Evolutionary conservation across 2,329 filamentous ascomycete species (phyloP).

Genomic region (Xylaria sp.): DNA sequence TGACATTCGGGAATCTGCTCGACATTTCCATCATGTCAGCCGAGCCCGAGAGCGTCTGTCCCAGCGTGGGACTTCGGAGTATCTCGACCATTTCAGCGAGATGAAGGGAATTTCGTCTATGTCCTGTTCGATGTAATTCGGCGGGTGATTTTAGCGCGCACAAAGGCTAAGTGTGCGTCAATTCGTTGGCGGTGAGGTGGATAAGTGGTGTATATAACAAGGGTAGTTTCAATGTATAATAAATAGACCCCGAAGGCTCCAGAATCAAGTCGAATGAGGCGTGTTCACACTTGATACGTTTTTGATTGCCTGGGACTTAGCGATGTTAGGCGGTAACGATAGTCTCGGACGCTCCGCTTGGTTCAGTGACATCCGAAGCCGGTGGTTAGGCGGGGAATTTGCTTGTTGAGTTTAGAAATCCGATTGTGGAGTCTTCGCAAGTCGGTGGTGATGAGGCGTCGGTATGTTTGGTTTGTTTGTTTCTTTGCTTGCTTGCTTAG

Average conservation of each 20-base stretch:
- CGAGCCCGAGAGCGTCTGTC: constrained; percentile 23
- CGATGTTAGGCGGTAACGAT: constrained; percentile 14
- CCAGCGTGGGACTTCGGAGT: constrained; percentile 31
- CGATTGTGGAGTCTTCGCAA: constrained; percentile 14
- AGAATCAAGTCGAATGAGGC: constrained; percentile 10
- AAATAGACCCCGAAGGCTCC: constrained; percentile 16
- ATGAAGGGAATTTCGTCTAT: neutral
- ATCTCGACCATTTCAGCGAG: constrained; percentile 36
- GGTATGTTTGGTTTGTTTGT: too few species aligned
- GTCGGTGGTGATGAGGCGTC: constrained; percentile 13
- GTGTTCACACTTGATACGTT: constrained; percentile 5
- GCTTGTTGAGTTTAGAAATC: constrained; percentile 11
- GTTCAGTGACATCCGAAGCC: constrained; percentile 19
- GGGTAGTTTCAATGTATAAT: constrained; percentile 6
- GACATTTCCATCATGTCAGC: constrained; percentile 34
- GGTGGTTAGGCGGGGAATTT: constrained; percentile 1
- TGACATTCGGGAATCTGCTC: constrained; percentile 31
- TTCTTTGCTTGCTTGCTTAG: constrained; percentile 16
- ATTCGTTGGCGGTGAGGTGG: constrained; percentile 5
- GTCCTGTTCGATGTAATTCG: constrained; percentile 4
- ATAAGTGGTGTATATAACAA: constrained; percentile 11
- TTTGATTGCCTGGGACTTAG: constrained; percentile 10
- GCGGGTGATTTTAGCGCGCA: constrained; percentile 9
- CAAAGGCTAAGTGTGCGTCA: constrained; percentile 6
- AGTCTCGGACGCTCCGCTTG: constrained; percentile 6